A percentile compares a stretch with the other conserved stretches of the same genome.
Conservation (phyloP, 805 yeast genomes). For the Diddensiella caesifluorescens region DNA sequence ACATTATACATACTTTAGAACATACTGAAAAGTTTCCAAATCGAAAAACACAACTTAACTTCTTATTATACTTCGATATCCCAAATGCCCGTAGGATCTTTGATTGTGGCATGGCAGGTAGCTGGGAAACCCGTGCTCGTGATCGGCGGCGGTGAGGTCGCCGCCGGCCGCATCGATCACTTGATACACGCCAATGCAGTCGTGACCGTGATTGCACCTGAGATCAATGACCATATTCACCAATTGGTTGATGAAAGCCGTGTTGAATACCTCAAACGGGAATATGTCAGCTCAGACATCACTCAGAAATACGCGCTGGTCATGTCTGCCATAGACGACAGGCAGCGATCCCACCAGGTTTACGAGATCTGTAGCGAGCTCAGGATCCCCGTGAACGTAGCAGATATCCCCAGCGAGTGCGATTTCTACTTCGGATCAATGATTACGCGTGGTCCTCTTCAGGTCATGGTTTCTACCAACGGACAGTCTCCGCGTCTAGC, state of each 20-base stretch:
- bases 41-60: too few species aligned
- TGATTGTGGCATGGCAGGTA: constrained; percentile 20
- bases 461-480: constrained; percentile 77
- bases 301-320: constrained; percentile 52
- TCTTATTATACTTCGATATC: too few species aligned
- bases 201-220: constrained; percentile 58
- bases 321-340: constrained; percentile 71
- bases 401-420: constrained; percentile 78
- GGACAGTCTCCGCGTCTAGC: constrained; percentile 78
- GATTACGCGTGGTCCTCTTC: constrained; percentile 65
- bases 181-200: constrained; percentile 64
- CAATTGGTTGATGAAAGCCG: constrained; percentile 35
- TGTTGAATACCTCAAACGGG: constrained; percentile 6
- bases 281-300: constrained; percentile 24
- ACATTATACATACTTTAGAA: too few species aligned
- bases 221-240: constrained; percentile 30
- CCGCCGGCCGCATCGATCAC: constrained; percentile 61
- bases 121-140: constrained; percentile 57
- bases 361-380: constrained; percentile 45
- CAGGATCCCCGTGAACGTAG: constrained; percentile 62
- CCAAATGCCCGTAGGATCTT: too few species aligned
- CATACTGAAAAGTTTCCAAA: too few species aligned
- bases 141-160: constrained; percentile 68
- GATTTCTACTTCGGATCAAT: constrained; percentile 84
- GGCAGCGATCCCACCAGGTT: constrained; percentile 49